Evolutionary conservation across 257 asterid species (phyloP).

Genomic region (Solanum sejunctum): DNA sequence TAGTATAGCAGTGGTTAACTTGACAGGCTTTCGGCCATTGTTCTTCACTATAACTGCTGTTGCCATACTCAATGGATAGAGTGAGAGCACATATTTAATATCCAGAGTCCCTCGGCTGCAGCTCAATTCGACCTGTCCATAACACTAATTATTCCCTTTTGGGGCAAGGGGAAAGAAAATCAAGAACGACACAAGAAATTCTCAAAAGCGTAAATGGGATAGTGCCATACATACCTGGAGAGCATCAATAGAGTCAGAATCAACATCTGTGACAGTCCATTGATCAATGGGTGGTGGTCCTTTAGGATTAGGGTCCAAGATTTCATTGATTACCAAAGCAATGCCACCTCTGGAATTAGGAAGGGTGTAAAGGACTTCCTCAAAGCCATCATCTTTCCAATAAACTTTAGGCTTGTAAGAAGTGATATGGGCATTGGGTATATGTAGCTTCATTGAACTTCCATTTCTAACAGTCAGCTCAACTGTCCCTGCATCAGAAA

Average conservation of each 20-base stretch:
- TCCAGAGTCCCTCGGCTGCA: slow-evolving; percentile 48
- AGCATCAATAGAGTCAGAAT: slow-evolving; percentile 76
- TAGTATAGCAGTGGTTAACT: slow-evolving; percentile 39
- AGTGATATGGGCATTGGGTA: slow-evolving; percentile 53
- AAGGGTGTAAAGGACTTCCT: slow-evolving; percentile 57
- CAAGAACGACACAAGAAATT: background rate
- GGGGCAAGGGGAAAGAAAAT: background rate
- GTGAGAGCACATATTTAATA: slow-evolving; percentile 47
- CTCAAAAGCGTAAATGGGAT: too few species aligned
- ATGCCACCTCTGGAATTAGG: slow-evolving; percentile 47
- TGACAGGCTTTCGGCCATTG: slow-evolving; percentile 43
- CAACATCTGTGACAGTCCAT: slow-evolving; percentile 67
- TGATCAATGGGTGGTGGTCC: background rate
- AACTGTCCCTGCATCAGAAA: slow-evolving; percentile 30
- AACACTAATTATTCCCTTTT: background rate
- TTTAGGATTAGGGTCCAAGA: slow-evolving; percentile 11
- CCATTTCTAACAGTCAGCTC: slow-evolving; percentile 74
- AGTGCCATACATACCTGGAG: slow-evolving; percentile 29
- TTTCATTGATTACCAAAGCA: slow-evolving; percentile 46
- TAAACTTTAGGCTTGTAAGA: slow-evolving; percentile 74
- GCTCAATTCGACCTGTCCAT: slow-evolving; percentile 48
- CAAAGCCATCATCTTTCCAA: slow-evolving; percentile 84
- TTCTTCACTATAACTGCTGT: slow-evolving; percentile 68
- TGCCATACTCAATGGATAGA: slow-evolving; percentile 60
- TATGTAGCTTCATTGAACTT: slow-evolving; percentile 54